Evolutionary conservation across 208 protist genomes (phyloP), one percentile per base, ranked within the genome.

Genomic region (Borovskyia barvae): DNA sequence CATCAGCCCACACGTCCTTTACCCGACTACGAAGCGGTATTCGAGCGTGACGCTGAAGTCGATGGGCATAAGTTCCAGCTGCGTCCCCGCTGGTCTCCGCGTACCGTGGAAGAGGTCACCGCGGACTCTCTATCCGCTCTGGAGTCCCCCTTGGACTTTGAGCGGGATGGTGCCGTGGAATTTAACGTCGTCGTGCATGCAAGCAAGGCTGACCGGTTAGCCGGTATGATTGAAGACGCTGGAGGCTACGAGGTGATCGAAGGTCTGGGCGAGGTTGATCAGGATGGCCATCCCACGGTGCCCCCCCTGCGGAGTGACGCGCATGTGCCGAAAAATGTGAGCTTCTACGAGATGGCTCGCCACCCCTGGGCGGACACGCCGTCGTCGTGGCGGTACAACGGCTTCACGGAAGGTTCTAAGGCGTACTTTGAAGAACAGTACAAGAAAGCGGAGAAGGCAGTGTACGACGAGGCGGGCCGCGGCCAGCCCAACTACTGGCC

Each of bases 281-380:
- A 47, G 29, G 73, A 80, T 12, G 85, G 85, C 15, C 45, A 40
- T 15, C 67, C 72, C 6, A 47, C 50, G 29, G 85, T 82, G 30
- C 53, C 64, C 8, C 82, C 89, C 24, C 73, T 89, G 30, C 24
- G 50, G 43, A 52, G 58, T 47, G 80, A 88, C 54, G 90, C 90
- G 17, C 73, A 77, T 32, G 90, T 96, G 46, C 90, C 90, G 46
- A 84, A 61, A 9, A 92, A 95, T 46, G 82, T 96, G 8, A 96
- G 77, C 73, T 96, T 96, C 55, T 96, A 96, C 59, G 87, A 93
- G 63, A 96, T 96, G 90, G 90, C 90, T 17, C 78, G 90, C 2
- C 90, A 96, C 70, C 90, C 90, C 40, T 96, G 86, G 85, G 83
- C 92, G 39, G 85, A 93, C 69, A 82, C 74, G 17, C 48, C 79